Conservation (phyloP, 805 yeast species). For the Pichia phayaonensis region DNA sequence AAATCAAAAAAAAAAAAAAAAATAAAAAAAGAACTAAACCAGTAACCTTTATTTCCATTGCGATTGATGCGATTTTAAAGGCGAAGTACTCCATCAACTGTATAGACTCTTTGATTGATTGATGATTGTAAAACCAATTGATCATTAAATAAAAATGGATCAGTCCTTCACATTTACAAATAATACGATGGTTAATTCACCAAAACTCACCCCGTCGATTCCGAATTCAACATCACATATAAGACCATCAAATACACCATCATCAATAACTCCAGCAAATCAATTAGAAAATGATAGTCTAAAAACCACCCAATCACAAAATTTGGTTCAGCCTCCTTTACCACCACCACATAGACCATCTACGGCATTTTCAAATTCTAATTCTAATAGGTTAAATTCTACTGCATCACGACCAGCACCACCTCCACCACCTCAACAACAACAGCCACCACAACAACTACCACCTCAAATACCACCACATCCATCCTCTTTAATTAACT, state of each 20-base stretch:
- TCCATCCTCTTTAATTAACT: not conserved
- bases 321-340: not conserved
- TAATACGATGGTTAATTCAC: slow-evolving; percentile 1
- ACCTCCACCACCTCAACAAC: not conserved
- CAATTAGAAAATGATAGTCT: not conserved
- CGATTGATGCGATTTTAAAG: not conserved
- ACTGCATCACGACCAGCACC: not conserved
- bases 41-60: not conserved
- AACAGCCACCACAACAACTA: slow-evolving; percentile 1
- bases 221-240: not conserved
- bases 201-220: not conserved
- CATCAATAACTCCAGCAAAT: not conserved
- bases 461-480: slow-evolving; percentile 1
- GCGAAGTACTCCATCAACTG: not conserved
- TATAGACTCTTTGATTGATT: not conserved
- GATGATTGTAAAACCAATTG: not conserved
- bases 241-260: not conserved
- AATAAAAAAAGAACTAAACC: not conserved
- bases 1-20: not conserved
- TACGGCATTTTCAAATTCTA: not conserved
- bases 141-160: not conserved
- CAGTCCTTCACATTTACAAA: not conserved
- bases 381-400: not conserved
- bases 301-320: not conserved
- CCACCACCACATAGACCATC: slow-evolving; percentile 5